These are phyloP conservation scores for Quercus wislizeni DNA, from an alignment of 306 rosid genomes.

Conservation along the genomic window DNA sequence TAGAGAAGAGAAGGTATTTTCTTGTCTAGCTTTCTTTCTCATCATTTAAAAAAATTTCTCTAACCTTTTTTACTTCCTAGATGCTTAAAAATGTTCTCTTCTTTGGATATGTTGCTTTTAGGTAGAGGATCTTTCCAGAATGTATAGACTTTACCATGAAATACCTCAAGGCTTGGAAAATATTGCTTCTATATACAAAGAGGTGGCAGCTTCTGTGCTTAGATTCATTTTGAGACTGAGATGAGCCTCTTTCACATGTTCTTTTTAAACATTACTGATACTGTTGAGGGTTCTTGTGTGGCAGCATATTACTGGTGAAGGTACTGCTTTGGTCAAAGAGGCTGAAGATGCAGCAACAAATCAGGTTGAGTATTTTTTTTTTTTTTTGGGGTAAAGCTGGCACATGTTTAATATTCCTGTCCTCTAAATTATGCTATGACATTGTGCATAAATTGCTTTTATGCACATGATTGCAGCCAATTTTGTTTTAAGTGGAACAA, in stretches of 20 bases:
- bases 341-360: conserved; percentile 70
- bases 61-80: not conserved
- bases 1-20: conserved; percentile 76
- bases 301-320: conserved; percentile 82
- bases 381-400: not conserved
- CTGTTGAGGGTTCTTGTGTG: conserved; percentile 20
- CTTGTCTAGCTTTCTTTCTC: too few relatives aligned
- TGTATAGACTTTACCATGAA: conserved; percentile 77
- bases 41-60: too few relatives aligned
- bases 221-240: conserved; percentile 1
- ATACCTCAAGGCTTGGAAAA: conserved; percentile 73
- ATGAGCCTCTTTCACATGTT: not conserved
- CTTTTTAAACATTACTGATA: not conserved
- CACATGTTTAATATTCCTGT: not conserved
- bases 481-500: not conserved
- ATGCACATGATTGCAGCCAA: not conserved
- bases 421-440: not conserved
- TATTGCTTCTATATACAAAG: conserved; percentile 63
- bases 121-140: conserved; percentile 88
- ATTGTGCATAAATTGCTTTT: not conserved
- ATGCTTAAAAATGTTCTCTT: not conserved
- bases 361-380: conserved; percentile 40
- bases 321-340: conserved; percentile 66
- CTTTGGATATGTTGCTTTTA: conserved; percentile 17
- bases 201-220: conserved; percentile 41